Base-by-base conservation (phyloP, 2,329 filamentous ascomycete species). In the Paradendryphiella salina region DNA sequence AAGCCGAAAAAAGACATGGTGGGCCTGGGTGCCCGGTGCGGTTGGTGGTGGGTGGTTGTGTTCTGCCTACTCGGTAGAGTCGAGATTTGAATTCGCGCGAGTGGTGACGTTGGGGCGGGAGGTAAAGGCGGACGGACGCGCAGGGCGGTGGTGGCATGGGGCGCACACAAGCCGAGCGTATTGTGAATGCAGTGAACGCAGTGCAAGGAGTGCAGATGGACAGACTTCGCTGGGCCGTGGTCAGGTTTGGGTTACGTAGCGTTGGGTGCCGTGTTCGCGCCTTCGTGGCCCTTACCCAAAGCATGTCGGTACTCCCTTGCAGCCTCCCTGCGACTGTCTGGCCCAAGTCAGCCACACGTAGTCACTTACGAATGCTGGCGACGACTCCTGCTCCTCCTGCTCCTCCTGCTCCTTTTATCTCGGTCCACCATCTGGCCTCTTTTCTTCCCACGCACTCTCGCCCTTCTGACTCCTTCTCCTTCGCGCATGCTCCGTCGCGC, bases 1-100 rank as follows among this genome's bases (percentile, higher is more conserved):
- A 95, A 92, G 62, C 90, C 89, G 76, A 96, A 96, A 80, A 96
- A 96, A 28, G 91, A 92, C 92, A 96, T 94, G 62, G 59, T 53
- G 61, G 60, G 60, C 52, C 10, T 26, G 23, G 40, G 46, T 41
- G 57, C 44, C 52, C 46, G 46, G 37, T 13, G 35, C 26, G 44
- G 49, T 29, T 34, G 46, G 42, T 44, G 42, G 33, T 31, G 29
- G 42, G 52, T 26, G 23, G 23, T 26, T 9, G 33, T 26, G 46
- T 21, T 42, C 20, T 37, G 52, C 39, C 34, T 34, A 31, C 14
- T 15, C 33, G 39, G 40, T 31, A 28, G 37, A 40, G 36, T 7
- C 21, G 36, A 34, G 54, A 44, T 54, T 46, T 49, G n/a, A 42
- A 50, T 38, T 28, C 38, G 44, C 29, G 33, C 21, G 15, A 44